Base-by-base conservation (phyloP, 2,329 filamentous ascomycete genomes). In the Fusarium sacchari region DNA sequence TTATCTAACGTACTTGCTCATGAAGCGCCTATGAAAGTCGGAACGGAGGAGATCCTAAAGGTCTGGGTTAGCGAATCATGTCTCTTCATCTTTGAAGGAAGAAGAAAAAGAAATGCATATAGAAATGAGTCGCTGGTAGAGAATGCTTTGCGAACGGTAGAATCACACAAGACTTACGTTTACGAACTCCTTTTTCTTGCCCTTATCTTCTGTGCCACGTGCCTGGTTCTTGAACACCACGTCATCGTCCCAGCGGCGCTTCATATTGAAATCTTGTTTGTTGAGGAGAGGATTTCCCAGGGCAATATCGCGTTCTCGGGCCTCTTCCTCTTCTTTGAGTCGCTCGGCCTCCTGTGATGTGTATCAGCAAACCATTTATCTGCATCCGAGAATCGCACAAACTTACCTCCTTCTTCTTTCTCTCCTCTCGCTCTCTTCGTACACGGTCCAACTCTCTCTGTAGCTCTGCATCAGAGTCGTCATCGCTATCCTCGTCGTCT, bases 151-250 rank as follows among this genome's bases (percentile, higher is more conserved):
- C 53, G 44, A 37, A 49, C 52, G n/a, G 64, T 67, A 40, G 66
- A 24, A 55, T 22, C 37, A 34, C 37, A 34, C 32, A 67, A 46
- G 34, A 85, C 91, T 85, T 82, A 94, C 95, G 81, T 99, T 99
- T 82, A 99, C 95, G 84, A 99, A 99, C 83, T 97, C 95, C 86
- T 96, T 97, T 83, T 89, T 90, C 86, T 95, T 90, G 72, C 92
- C 91, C 86, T 92, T 95, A 72, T 98, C 94, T 80, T 98, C 96
- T 1, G 95, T 97, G 14, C 96, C 96, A 67, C 96, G 89, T 39
- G 96, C 96, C 84, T 99, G 96, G 82, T 99, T 99, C 86, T 97
- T 98, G 85, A 99, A 99, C 6, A 99, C 95, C 18, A 99, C 96
- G 81, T 99, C 96, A 78, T 99, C 96, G 77, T 99, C 96, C 96